Conservation (phyloP, 129 eudicot genomes). For the Glebionis coronaria region DNA sequence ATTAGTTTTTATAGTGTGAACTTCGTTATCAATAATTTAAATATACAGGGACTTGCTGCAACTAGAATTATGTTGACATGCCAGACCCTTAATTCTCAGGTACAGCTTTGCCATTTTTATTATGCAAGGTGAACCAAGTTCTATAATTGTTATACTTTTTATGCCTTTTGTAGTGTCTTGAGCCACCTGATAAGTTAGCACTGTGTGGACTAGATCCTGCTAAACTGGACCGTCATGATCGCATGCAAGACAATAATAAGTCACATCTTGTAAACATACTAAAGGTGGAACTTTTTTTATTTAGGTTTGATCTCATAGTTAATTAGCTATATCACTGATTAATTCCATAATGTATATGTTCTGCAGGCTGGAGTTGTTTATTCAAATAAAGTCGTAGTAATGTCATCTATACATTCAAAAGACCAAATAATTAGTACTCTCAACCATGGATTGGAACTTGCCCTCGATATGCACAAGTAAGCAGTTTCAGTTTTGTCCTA, state of each 20-base stretch:
- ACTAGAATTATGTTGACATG: conserved; percentile 60
- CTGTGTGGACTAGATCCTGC: conserved; percentile 74
- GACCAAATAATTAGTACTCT: conserved; percentile 33
- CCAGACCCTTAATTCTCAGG: conserved; percentile 61
- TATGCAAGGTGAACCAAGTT: neutral
- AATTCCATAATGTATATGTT: neutral
- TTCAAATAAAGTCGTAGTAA: conserved; percentile 53
- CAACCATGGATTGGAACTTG: conserved; percentile 54
- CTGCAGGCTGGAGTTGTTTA: conserved; percentile 71
- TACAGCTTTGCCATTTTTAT: conserved; percentile 13
- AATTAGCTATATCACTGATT: neutral
- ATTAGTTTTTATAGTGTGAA: no score
- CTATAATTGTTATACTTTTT: neutral
- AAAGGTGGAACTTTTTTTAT: conserved; percentile 37
- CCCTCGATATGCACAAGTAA: conserved; percentile 53
- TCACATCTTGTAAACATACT: conserved; percentile 56
- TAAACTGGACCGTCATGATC: conserved; percentile 58
- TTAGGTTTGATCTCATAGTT: neutral
- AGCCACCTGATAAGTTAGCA: conserved; percentile 62
- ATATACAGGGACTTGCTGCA: conserved; percentile 52
- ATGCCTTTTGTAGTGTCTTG: conserved; percentile 48
- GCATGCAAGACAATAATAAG: conserved; percentile 58
- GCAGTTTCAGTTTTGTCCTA: conserved; percentile 8
- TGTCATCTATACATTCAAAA: conserved; percentile 51
- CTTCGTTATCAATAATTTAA: no score